Base-by-base conservation (phyloP, 208 protist genomes). In the Herpetomonas samuelpessoai region DNA sequence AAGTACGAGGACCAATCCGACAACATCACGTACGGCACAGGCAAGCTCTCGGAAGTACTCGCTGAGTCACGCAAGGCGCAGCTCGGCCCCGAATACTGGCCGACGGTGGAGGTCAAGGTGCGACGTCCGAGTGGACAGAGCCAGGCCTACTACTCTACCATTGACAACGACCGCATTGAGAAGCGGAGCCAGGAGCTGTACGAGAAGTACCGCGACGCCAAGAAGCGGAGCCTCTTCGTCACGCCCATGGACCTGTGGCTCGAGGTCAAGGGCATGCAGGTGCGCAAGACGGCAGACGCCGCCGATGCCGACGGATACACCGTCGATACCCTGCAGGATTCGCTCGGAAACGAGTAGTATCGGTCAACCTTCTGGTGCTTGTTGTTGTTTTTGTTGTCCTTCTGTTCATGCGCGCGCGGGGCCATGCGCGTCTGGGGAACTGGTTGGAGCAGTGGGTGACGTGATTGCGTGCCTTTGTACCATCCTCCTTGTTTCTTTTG, bases 41-140 rank as follows among this genome's bases (percentile, higher is more conserved):
- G 52, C n/a, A 91, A 92, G 75, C 54, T 96, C 12, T 86, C 77
- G 0, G 80, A 91, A 59, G 60, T 96, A n/a, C 57, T 96, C n/a
- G 79, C 84, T 3, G 90, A 96, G 25, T 59, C 90, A n/a, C 78
- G 86, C 39, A 96, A 96, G 77, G 84, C 90, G 45, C 83, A 91
- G 58, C 67, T 96, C 9, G 90, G 90, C 4, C 62, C 68, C 25
- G 86, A 96, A 78, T 96, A 96, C 70, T 90, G 82, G 79, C 90
- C 90, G 16, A 83, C 86, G 2, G 90, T 96, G 12, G 90, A 96
- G 74, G 76, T 96, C 28, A 96, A 96, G 73, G 90, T 96, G 57
- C 86, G 90, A 14, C 71, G 70, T 2, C 85, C 84, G 12, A 90
- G 77, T 60, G 90, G 90, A 12, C 90, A 92, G 66, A 93, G 81